Evolutionary conservation across 2,329 filamentous ascomycete genomes (phyloP), one percentile per base, ranked within the genome.

Genomic region (Zasmidium angulare): DNA sequence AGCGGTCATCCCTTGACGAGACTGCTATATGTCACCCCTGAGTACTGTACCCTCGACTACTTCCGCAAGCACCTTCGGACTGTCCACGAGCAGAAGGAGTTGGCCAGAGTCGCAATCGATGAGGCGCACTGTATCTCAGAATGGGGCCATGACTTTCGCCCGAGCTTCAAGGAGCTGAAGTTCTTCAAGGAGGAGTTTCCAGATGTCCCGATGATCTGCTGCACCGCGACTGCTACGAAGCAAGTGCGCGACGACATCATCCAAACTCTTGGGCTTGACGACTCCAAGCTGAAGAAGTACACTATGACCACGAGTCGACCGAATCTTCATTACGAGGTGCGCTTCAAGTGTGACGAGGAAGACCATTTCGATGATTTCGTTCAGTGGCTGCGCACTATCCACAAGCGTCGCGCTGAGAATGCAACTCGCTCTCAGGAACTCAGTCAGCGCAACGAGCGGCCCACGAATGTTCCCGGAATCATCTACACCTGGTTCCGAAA

Each of bases 61-160:
- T 97, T 98, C 74, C 89, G 93, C 43, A 84, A 86, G 61, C 85
- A 87, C 51, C 79, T 97, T 9, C 82, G 84, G 61, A 79, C 89
- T 3, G 88, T 97, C 14, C 80, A 97, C 71, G 79, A 86, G 59
- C 92, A 97, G 73, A 84, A 85, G 58, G 91, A 97, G 75, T 84
- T 98, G n/a, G 88, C 89, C 10, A 86, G 93, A 14, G 86, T 98
- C 63, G 93, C 90, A 50, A 87, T 98, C 58, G 93, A 98, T 71
- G 93, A 98, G 77, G 93, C 93, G 1, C 93, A 98, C 74, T 98
- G 93, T 46, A 96, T 98, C 67, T 96, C 91, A 22, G 93, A 97
- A 86, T 97, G 93, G 93, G 93, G 93, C 1, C 93, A 98, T 73
- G 93, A 98, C 74, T 98, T 98, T 72, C 89, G 93, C n/a, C 90